Conservation (phyloP, 116 monocot species). For the Trichopus zeylanicus region DNA sequence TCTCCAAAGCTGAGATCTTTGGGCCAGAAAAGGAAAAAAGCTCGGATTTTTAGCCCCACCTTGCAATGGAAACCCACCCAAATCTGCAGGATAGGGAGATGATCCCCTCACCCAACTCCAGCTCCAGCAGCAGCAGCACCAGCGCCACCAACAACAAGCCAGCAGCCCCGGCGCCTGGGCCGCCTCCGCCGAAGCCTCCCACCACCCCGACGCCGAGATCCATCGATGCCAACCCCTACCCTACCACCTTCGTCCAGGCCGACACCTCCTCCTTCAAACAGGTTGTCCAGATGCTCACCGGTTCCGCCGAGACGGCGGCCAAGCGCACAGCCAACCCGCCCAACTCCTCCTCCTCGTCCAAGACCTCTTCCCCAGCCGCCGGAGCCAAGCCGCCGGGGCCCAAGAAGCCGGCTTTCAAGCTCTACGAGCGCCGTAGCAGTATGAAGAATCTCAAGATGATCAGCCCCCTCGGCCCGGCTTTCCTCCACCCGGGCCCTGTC, state of each 20-base stretch:
- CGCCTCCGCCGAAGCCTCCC: slow-evolving; percentile 19
- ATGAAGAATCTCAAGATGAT: slow-evolving; percentile 39
- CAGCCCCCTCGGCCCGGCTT: slow-evolving; percentile 24
- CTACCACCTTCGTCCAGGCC: slow-evolving; percentile 87
- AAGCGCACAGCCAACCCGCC: slow-evolving; percentile 6
- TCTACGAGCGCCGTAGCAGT: slow-evolving; percentile 54
- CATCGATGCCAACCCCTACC: slow-evolving; percentile 46
- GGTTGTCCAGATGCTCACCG: slow-evolving; percentile 96
- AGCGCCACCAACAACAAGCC: slow-evolving; percentile 11
- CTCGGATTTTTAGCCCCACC: slow-evolving; percentile 5
- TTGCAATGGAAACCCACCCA: slow-evolving; percentile 4
- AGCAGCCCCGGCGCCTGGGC: background rate
- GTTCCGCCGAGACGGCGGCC: slow-evolving; percentile 50
- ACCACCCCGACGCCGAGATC: slow-evolving; percentile 23
- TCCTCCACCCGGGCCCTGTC: slow-evolving; percentile 8
- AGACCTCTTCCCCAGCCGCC: background rate
- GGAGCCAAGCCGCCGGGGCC: slow-evolving; percentile 12
- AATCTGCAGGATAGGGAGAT: background rate
- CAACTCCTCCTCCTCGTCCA: background rate
- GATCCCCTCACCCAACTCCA: slow-evolving; percentile 5
- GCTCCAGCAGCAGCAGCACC: slow-evolving; percentile 18
- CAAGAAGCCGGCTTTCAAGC: slow-evolving; percentile 54
- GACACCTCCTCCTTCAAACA: slow-evolving; percentile 89
- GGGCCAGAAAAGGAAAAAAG: too few relatives aligned
- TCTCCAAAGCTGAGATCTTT: slow-evolving; percentile 4